Evolutionary conservation across 495 filamentous ascomycete genomes (phyloP).

Genomic region (Podospora pseudoanserina): DNA sequence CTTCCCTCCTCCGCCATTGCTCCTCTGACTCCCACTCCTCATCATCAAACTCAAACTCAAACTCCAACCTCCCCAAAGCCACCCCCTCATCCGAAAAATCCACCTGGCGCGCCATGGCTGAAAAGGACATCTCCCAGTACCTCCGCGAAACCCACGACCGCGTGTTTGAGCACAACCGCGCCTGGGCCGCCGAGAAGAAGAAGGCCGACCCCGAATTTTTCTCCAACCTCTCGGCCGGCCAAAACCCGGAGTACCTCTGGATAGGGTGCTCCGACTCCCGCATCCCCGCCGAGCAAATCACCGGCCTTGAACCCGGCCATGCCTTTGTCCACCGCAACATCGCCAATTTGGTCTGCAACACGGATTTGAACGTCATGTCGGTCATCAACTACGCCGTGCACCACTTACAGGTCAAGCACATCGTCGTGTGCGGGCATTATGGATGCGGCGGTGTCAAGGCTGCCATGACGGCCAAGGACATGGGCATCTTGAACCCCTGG

Average conservation of each 20-base stretch:
- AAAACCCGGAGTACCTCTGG: slow-evolving; percentile 60
- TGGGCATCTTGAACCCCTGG: slow-evolving; percentile 59
- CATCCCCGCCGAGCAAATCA: slow-evolving; percentile 58
- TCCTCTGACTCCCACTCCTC: not conserved
- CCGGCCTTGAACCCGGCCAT: slow-evolving; percentile 56
- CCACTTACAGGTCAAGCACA: slow-evolving; percentile 59
- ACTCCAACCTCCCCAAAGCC: not conserved
- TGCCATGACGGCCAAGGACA: slow-evolving; percentile 54
- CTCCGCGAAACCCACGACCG: slow-evolving; percentile 48
- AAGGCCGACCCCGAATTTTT: slow-evolving; percentile 55
- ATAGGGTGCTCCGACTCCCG: slow-evolving; percentile 63
- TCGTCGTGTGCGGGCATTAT: slow-evolving; percentile 63
- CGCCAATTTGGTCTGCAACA: slow-evolving; percentile 58
- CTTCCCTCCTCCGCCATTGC: not conserved
- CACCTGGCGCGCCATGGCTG: slow-evolving; percentile 29
- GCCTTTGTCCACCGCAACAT: slow-evolving; percentile 64
- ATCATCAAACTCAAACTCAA: not conserved
- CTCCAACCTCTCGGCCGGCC: slow-evolving; percentile 48
- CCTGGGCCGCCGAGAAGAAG: slow-evolving; percentile 51
- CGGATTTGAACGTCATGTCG: slow-evolving; percentile 58
- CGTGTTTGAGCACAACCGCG: slow-evolving; percentile 53
- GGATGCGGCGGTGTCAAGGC: slow-evolving; percentile 63
- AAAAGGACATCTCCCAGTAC: slow-evolving; percentile 41
- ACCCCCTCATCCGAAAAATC: not conserved
- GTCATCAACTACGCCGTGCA: slow-evolving; percentile 60